Base-by-base conservation (phyloP, 495 filamentous ascomycete species). In the Penicillium ucsense region DNA sequence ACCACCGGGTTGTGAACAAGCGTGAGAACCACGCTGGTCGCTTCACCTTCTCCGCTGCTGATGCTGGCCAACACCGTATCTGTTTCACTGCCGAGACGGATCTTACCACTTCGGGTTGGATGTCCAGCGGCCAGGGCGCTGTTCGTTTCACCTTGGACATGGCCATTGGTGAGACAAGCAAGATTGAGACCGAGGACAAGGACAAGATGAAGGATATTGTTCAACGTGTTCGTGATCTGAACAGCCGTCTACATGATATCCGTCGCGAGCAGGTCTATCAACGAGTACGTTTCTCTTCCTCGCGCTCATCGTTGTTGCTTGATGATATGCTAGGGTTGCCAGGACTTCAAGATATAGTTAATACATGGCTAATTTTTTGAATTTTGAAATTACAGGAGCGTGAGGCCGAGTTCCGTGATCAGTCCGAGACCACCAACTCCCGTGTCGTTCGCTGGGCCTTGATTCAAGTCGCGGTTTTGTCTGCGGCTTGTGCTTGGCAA, bases 381-480 rank as follows among this genome's bases (percentile, higher is more conserved):
- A 45, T 35, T 36, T 4, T 49, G 40, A 40, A 47, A 4, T 31
- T 35, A 35, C 50, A 96, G 90, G 92, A 97, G 77, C 88, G 94
- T 42, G 92, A 98, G 65, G 88, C 89, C 54, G 92, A 97, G 62
- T 98, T 98, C 79, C 78, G 92, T 65, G 92, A 98, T 66, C 92
- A 97, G 60, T 95, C 88, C 43, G 92, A 98, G 64, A 75, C 79
- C 38, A 96, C 90, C 46, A 98, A 98, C 71, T 80, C 82, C 27
- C 82, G 91, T 57, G 92, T 96, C 43, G 85, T 98, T 28, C 82
- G 89, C 48, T 98, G 92, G 92, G 88, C 90, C 38, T 64, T 94
- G 46, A 82, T 97, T 49, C 92, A 98, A 67, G 69, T 96, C 49
- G 77, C 81, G 47, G 81, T 98, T n/a, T 72, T 98, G 35, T 89